Conservation (phyloP, 2,329 filamentous ascomycete species). For the Xylaria sp. region DNA sequence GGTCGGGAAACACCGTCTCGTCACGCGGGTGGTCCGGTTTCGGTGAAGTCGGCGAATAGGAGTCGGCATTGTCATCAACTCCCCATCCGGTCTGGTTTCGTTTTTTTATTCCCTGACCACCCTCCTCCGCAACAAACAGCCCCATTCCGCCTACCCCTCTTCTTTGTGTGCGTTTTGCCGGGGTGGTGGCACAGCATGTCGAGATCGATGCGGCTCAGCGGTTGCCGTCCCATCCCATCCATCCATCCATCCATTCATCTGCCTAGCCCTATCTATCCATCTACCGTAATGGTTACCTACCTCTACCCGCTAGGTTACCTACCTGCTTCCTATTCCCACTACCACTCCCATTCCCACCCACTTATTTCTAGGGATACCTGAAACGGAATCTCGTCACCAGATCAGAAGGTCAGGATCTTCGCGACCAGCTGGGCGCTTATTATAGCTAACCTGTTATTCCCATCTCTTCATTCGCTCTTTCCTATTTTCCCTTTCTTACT, state of each 20-base stretch:
- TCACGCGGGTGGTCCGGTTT: conserved; percentile 17
- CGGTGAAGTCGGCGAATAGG: conserved; percentile 27
- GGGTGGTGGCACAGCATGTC: conserved; percentile 7
- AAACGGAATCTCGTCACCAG: not conserved
- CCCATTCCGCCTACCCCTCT: not conserved
- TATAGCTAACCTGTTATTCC: not conserved
- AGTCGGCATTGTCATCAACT: not conserved
- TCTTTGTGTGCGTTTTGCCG: not conserved
- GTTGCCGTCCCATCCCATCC: not conserved
- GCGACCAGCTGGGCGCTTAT: too few species aligned
- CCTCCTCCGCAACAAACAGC: not conserved
- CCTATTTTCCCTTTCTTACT: not conserved
- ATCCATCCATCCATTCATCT: not conserved
- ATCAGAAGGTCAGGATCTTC: not conserved
- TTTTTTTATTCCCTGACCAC: not conserved
- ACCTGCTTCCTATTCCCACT: not conserved
- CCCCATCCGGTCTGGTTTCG: too few species aligned
- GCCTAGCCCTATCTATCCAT: not conserved
- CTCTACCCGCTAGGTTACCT: not conserved
- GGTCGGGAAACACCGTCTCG: not conserved
- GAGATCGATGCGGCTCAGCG: conserved; percentile 26
- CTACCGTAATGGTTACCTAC: not conserved
- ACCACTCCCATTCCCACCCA: not conserved
- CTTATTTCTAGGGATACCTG: conserved; percentile 3
- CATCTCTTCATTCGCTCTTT: not conserved